These are phyloP conservation scores for Puya raimondii DNA, from an alignment of 176 grass and related monocot genomes.

Conservation along the genomic window DNA sequence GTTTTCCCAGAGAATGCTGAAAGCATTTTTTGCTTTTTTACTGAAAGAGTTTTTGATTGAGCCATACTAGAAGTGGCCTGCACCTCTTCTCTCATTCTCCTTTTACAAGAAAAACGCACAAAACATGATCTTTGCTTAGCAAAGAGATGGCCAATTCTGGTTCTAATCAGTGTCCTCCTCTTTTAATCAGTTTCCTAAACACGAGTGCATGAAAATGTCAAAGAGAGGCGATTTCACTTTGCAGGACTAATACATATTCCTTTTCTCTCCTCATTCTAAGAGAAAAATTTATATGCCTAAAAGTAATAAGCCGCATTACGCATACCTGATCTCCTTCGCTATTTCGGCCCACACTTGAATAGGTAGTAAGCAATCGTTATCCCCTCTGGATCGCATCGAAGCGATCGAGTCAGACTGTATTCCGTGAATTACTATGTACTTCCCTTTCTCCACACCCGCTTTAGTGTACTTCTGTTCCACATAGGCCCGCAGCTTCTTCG, in stretches of 20 bases:
- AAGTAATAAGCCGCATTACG: slow-evolving; percentile 2
- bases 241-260: neutral
- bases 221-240: neutral
- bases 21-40: no score
- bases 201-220: neutral
- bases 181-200: no score
- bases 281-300: slow-evolving; percentile 4
- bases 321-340: slow-evolving; percentile 56
- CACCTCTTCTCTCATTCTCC: no score
- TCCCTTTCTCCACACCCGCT: slow-evolving; percentile 58
- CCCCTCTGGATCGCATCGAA: slow-evolving; percentile 70
- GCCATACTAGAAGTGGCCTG: no score
- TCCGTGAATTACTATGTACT: slow-evolving; percentile 74
- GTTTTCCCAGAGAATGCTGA: neutral
- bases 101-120: no score
- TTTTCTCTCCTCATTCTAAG: neutral
- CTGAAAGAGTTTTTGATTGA: no score
- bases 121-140: no score
- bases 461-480: slow-evolving; percentile 60
- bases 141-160: no score
- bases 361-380: slow-evolving; percentile 65
- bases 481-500: slow-evolving; percentile 63
- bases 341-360: slow-evolving; percentile 67
- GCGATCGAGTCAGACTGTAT: slow-evolving; percentile 78
- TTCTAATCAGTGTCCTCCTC: no score